Conservation (phyloP, 2,329 filamentous ascomycete species). For the Fusarium pseudoanthophilum region DNA sequence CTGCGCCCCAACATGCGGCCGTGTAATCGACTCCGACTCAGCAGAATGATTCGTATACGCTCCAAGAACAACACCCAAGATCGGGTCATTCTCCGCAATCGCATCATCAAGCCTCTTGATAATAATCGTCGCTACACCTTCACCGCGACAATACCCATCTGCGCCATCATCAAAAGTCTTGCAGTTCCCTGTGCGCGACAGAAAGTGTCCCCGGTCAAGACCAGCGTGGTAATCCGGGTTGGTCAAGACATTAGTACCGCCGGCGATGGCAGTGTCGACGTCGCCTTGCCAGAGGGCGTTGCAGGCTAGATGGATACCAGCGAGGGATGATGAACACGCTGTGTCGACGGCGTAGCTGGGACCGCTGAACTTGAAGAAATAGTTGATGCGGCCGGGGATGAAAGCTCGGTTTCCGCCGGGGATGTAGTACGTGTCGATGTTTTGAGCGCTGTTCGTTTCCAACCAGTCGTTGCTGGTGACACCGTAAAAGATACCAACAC, state of each 20-base stretch:
- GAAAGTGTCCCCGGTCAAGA: slow-evolving; percentile 72
- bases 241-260: slow-evolving; percentile 76
- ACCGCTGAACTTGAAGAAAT: slow-evolving; percentile 80
- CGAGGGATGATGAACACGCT: slow-evolving; percentile 80
- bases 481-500: slow-evolving; percentile 79
- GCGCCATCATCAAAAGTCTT: slow-evolving; percentile 68
- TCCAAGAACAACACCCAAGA: slow-evolving; percentile 69
- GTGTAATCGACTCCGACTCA: slow-evolving; percentile 76
- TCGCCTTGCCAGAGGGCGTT: slow-evolving; percentile 76
- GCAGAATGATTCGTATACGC: slow-evolving; percentile 78
- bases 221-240: slow-evolving; percentile 74
- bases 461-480: slow-evolving; percentile 82
- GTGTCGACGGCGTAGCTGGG: slow-evolving; percentile 79
- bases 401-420: slow-evolving; percentile 59
- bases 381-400: slow-evolving; percentile 73
- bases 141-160: slow-evolving; percentile 66
- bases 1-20: slow-evolving; percentile 73
- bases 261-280: slow-evolving; percentile 83
- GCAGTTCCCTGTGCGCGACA: slow-evolving; percentile 58
- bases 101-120: slow-evolving; percentile 62
- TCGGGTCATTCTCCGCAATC: slow-evolving; percentile 70
- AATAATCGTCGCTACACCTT: slow-evolving; percentile 59
- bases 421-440: slow-evolving; percentile 68
- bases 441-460: slow-evolving; percentile 79
- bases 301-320: slow-evolving; percentile 76